Evolutionary conservation across 139 green algal genomes (phyloP).

Genomic region (Coelastrella sp.): DNA sequence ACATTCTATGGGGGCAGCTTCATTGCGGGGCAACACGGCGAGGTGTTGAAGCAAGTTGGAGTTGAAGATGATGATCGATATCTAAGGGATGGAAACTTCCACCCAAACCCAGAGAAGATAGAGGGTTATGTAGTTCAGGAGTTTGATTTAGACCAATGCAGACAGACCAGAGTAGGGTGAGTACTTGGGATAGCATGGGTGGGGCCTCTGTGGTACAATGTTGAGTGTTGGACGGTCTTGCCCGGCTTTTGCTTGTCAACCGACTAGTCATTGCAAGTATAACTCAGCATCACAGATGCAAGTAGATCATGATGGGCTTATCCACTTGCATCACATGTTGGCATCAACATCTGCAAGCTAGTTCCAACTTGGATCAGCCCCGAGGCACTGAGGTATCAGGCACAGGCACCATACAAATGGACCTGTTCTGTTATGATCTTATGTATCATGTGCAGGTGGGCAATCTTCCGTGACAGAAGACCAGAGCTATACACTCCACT

Average conservation of each 20-base stretch:
- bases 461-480: slow-evolving; percentile 82
- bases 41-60: slow-evolving; percentile 68
- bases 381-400: too few species aligned
- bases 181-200: neutral
- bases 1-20: slow-evolving; percentile 89
- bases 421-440: neutral
- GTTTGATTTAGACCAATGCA: slow-evolving; percentile 78
- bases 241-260: neutral
- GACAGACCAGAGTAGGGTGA: slow-evolving; percentile 50
- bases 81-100: slow-evolving; percentile 40
- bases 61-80: neutral
- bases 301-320: too few species aligned
- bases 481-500: slow-evolving; percentile 82
- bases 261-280: too few species aligned
- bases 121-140: slow-evolving; percentile 72
- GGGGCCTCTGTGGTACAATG: neutral
- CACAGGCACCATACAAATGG: neutral
- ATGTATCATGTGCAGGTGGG: slow-evolving; percentile 70
- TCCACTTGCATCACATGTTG: too few species aligned
- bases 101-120: slow-evolving; percentile 55
- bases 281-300: too few species aligned
- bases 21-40: slow-evolving; percentile 66
- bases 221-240: too few species aligned
- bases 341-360: too few species aligned
- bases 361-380: too few species aligned